Conservation (phyloP, 2,329 filamentous ascomycete species). For the Zasmidium citrigriseum region DNA sequence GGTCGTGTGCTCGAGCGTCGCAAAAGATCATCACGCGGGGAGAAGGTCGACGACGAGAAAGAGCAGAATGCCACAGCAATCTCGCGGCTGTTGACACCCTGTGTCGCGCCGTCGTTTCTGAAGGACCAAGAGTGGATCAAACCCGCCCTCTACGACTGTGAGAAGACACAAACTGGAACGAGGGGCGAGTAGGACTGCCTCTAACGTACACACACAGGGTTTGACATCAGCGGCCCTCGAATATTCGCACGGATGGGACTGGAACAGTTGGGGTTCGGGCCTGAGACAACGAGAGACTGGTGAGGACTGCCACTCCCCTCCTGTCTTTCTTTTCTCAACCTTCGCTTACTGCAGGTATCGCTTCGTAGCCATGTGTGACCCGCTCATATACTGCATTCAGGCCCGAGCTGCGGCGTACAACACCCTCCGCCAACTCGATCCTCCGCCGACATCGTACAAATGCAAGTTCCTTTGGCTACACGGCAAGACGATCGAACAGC, state of each 20-base stretch:
- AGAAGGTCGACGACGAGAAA: too few relatives aligned
- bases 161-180: not conserved
- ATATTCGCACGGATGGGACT: too few relatives aligned
- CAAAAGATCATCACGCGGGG: too few relatives aligned
- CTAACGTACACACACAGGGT: not conserved
- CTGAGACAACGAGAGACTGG: too few relatives aligned
- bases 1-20: too few relatives aligned
- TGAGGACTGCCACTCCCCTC: too few relatives aligned
- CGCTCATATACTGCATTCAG: not conserved
- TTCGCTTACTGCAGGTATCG: not conserved
- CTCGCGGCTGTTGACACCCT: not conserved
- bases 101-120: not conserved
- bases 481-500: too few relatives aligned
- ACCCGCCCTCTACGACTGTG: not conserved
- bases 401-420: not conserved
- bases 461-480: not conserved
- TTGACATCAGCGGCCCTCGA: too few relatives aligned
- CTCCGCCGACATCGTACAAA: too few relatives aligned
- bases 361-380: not conserved
- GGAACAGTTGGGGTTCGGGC: too few relatives aligned
- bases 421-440: not conserved
- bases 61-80: too few relatives aligned
- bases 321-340: too few relatives aligned
- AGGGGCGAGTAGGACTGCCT: not conserved
- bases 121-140: not conserved